These are phyloP conservation scores for Lactifluus hygrophoroides DNA, from an alignment of 768 basidiomycete genomes.

Conservation along the genomic window DNA sequence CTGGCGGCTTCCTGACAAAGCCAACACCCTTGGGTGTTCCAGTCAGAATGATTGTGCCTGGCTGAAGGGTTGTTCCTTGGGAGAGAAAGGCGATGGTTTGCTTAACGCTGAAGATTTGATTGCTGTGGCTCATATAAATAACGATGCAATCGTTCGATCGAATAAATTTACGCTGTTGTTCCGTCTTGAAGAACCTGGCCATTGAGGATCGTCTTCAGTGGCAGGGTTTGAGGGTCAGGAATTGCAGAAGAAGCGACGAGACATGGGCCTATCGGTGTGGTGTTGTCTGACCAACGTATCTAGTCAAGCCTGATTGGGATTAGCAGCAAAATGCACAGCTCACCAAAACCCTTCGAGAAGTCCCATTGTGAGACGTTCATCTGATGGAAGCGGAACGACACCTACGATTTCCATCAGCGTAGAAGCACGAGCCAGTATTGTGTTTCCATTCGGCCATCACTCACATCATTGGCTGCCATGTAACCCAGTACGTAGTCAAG, in stretches of 20 bases:
- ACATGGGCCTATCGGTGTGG: slow-evolving; percentile 73
- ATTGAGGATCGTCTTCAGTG: slow-evolving; percentile 59
- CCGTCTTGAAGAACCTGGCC: slow-evolving; percentile 65
- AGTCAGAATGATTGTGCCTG: slow-evolving; percentile 77
- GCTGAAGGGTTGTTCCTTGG: slow-evolving; percentile 74
- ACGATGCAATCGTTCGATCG: neutral
- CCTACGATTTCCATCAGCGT: slow-evolving; percentile 28
- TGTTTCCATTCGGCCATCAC: slow-evolving; percentile 7
- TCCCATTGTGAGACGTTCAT: slow-evolving; percentile 77
- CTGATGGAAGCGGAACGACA: slow-evolving; percentile 80
- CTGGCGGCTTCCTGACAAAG: slow-evolving; percentile 59
- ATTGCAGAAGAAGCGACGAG: slow-evolving; percentile 60
- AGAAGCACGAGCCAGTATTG: neutral
- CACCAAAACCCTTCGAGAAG: slow-evolving; percentile 83
- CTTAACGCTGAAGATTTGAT: slow-evolving; percentile 74
- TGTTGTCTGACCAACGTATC: slow-evolving; percentile 38
- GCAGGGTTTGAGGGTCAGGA: slow-evolving; percentile 55
- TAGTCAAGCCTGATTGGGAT: neutral
- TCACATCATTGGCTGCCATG: slow-evolving; percentile 70
- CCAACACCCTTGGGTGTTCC: slow-evolving; percentile 80
- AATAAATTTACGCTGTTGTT: slow-evolving; percentile 58
- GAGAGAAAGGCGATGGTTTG: slow-evolving; percentile 75
- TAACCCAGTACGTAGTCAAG: slow-evolving; percentile 83
- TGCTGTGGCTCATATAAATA: slow-evolving; percentile 33
- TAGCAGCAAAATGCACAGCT: slow-evolving; percentile 16